Percentiles rank a stretch among this genome's conserved stretches.
These are phyloP conservation scores for Candida xiaguanensis DNA, from an alignment of 805 yeast genomes.

Conservation along the genomic window DNA sequence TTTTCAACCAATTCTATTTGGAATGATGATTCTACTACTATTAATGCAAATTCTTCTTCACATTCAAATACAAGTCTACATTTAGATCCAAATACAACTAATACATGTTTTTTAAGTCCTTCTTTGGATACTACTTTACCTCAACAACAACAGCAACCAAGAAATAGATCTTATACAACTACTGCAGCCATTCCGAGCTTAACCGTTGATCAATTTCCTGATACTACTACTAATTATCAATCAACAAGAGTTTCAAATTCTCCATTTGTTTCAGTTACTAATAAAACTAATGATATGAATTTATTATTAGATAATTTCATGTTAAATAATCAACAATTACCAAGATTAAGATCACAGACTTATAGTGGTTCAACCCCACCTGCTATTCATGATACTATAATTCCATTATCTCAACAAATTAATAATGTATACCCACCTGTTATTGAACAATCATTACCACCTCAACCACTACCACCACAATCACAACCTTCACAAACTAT, in stretches of 20 bases:
- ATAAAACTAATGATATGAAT: conserved; percentile 24
- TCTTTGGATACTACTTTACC: not conserved
- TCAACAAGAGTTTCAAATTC: conserved; percentile 17
- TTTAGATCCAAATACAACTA: conserved; percentile 9
- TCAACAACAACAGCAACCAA: conserved; percentile 10
- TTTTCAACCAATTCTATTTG: conserved; percentile 52
- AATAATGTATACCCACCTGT: not conserved
- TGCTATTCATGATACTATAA: conserved; percentile 14
- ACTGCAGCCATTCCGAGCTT: conserved; percentile 30
- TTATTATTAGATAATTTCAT: conserved; percentile 29
- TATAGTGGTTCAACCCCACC: conserved; percentile 33
- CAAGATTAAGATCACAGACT: conserved; percentile 40
- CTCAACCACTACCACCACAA: conserved; percentile 2
- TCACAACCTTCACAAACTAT: not conserved
- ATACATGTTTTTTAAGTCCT: conserved; percentile 5
- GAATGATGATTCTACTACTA: conserved; percentile 50
- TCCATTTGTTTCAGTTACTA: conserved; percentile 18
- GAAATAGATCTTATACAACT: conserved; percentile 53
- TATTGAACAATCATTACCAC: conserved; percentile 10
- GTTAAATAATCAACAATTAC: conserved; percentile 17
- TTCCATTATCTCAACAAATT: conserved; percentile 3
- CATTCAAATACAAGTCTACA: conserved; percentile 15
- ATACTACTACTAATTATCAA: conserved; percentile 10
- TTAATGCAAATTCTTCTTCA: conserved; percentile 24
- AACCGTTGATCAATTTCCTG: conserved; percentile 7